Conservation (phyloP, 495 filamentous ascomycete genomes). For the Podospora sp. region DNA sequence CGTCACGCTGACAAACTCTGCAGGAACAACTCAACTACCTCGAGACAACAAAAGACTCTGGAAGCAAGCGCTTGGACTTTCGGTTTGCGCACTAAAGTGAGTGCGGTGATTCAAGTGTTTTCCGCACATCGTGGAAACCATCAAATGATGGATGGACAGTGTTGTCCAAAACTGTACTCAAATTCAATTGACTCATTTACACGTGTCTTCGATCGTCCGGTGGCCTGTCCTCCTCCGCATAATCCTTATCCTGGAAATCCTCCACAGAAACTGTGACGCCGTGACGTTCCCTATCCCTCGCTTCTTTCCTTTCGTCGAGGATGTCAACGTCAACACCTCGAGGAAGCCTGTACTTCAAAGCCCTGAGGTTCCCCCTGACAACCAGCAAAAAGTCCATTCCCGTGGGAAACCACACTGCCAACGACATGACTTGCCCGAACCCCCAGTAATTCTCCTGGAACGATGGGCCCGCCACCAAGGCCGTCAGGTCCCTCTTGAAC, state of each 20-base stretch:
- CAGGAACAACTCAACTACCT: constrained; percentile 34
- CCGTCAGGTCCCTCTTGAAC: background rate
- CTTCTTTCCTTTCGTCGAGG: background rate
- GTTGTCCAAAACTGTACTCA: too few species aligned
- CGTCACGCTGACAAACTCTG: background rate
- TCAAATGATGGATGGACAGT: too few species aligned
- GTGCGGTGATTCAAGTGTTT: too few species aligned
- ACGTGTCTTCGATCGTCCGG: too few species aligned
- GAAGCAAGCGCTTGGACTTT: constrained; percentile 51
- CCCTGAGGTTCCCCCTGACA: background rate
- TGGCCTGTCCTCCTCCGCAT: too few species aligned
- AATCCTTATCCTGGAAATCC: too few species aligned
- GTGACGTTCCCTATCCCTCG: too few species aligned
- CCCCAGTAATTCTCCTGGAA: background rate
- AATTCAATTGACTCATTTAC: too few species aligned
- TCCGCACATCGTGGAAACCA: too few species aligned
- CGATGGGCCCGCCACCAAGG: background rate
- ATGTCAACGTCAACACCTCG: background rate
- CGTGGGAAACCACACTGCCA: background rate
- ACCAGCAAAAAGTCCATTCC: background rate
- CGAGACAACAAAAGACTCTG: constrained; percentile 40
- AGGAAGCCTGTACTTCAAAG: background rate
- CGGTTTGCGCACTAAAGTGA: constrained; percentile 42
- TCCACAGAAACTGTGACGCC: too few species aligned
- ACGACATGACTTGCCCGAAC: background rate